Evolutionary conservation across 768 basidiomycete genomes (phyloP), one percentile per base, ranked within the genome.

Genomic region (Boletus eberwhitei): DNA sequence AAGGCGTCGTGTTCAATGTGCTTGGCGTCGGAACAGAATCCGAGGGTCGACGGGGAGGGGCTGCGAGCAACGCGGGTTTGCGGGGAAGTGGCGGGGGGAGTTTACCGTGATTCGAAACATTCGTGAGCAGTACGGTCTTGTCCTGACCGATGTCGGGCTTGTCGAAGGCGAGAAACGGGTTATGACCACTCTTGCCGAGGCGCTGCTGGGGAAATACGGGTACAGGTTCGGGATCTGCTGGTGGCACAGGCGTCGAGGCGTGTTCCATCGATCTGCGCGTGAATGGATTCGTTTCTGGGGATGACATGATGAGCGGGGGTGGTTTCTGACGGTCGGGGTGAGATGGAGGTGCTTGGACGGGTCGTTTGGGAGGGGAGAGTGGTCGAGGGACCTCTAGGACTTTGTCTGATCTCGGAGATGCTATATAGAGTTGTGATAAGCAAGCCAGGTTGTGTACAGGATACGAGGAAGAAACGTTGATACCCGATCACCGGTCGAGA

Each of bases 11-110:
- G 47, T 35, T 47, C 16, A 57, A 49, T 1, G 50, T 49, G 52
- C 54, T 37, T 8, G 51, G 35, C 0, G 39, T 39, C 36, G 59
- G 48, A 8, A 47, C 36, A 7, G 48, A 48, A 21, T 68, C 67
- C 29, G 66, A 63, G 14, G 52, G n/a, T 24, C 62, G 66, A 40
- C 64, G 69, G 5, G 44, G 17, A 14, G 60, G 54, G 2, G 52
- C 53, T 24, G 59, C 57, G 26, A 63, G 54, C 24, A 55, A 42
- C 0, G 63, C 45, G 2, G 73, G 75, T 60, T 77, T 78, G 41
- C 74, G 72, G 12, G 74, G 74, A 8, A 70, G 67, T 6, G 68
- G 56, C 0, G 72, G 66, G 0, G 72, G 71, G 1, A 66, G 52
- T 59, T 64, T 69, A 36, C 48, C 60, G 35, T 59, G 59, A 45